These are phyloP conservation scores for Neurospora tetraspora DNA, from an alignment of 495 filamentous ascomycete genomes.

Conservation along the genomic window DNA sequence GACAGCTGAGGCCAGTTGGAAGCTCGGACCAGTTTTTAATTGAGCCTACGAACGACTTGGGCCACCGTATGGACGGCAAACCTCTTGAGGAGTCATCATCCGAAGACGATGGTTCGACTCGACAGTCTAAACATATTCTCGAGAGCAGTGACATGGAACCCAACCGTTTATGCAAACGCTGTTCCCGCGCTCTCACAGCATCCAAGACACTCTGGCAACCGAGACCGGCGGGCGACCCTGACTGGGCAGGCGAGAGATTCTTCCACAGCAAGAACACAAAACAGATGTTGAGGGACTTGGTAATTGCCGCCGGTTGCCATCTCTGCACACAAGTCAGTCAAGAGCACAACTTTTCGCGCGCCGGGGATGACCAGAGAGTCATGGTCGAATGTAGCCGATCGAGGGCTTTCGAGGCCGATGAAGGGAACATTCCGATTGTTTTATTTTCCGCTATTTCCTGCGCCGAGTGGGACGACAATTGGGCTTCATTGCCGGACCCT, in stretches of 20 bases:
- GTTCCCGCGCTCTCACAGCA: neutral
- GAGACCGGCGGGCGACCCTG: neutral
- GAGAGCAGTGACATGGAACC: neutral
- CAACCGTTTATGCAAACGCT: neutral
- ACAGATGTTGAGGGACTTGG: neutral
- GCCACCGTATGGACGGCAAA: neutral
- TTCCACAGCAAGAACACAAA: neutral
- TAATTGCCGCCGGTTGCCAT: neutral
- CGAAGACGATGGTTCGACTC: neutral
- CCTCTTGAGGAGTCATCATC: neutral
- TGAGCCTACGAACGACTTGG: no score
- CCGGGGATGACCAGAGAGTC: neutral
- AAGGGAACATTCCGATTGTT: neutral
- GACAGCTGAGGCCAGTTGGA: no score
- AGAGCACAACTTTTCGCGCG: neutral
- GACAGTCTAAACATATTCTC: neutral
- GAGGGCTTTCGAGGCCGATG: neutral
- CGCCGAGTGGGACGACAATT: neutral
- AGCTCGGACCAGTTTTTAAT: no score
- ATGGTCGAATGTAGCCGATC: neutral
- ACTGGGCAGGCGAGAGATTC: neutral
- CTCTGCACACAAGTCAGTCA: neutral
- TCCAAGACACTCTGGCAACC: neutral
- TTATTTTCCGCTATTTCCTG: neutral
- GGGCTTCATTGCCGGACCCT: neutral